Evolutionary conservation across 2,329 filamentous ascomycete genomes (phyloP).

Genomic region (Domatiomyces globalis): DNA sequence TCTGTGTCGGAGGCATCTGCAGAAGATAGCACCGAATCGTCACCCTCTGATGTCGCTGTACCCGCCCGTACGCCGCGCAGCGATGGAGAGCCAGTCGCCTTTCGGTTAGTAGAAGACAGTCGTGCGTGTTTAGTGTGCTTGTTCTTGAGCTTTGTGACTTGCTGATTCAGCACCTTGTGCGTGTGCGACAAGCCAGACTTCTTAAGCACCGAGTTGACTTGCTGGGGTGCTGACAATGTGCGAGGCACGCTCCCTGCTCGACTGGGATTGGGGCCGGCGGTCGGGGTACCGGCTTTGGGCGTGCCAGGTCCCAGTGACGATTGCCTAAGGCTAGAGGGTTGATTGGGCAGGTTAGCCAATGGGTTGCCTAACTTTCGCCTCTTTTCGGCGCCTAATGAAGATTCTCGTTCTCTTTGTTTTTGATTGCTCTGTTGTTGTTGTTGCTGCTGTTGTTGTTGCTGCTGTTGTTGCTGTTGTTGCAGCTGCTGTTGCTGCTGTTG

Average conservation of each 20-base stretch:
- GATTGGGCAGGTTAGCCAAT: conserved; percentile 31
- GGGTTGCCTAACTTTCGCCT: conserved; percentile 41
- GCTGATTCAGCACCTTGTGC: conserved; percentile 28
- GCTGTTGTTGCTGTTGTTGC: conserved; percentile 10
- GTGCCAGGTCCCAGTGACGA: conserved; percentile 50
- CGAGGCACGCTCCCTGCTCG: conserved; percentile 47
- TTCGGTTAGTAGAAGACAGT: conserved; percentile 28
- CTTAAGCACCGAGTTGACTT: conserved; percentile 34
- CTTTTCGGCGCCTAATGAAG: conserved; percentile 44
- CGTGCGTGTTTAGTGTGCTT: conserved; percentile 28
- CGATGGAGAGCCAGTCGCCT: conserved; percentile 29
- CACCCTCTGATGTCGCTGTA: conserved; percentile 28
- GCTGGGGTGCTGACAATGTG: conserved; percentile 11
- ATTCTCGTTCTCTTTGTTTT: conserved; percentile 38
- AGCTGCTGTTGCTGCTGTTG: conserved; percentile 20
- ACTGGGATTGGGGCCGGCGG: conserved; percentile 26
- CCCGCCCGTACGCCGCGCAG: conserved; percentile 26
- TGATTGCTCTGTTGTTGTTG: conserved; percentile 22
- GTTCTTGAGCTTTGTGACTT: conserved; percentile 20
- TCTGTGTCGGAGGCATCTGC: conserved; percentile 36
- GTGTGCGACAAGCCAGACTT: conserved; percentile 40
- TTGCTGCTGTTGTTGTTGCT: conserved; percentile 10
- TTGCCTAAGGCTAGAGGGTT: conserved; percentile 44
- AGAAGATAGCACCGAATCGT: conserved; percentile 41
- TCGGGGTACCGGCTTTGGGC: conserved; percentile 43